Conservation (phyloP, 2,329 filamentous ascomycete genomes). For the Alternaria gaisen region DNA sequence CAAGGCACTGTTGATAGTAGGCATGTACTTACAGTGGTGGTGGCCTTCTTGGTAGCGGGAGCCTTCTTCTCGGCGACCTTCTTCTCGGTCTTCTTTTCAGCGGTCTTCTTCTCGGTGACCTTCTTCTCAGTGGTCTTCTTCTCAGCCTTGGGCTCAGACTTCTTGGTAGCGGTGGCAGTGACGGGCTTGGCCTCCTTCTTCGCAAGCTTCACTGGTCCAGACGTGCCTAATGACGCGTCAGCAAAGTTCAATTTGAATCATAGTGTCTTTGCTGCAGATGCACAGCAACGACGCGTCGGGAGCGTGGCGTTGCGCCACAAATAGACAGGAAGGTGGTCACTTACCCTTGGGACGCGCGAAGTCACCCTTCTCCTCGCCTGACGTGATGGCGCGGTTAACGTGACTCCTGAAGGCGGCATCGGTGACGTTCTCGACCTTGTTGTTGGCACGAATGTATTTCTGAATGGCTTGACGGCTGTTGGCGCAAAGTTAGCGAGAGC, state of each 20-base stretch:
- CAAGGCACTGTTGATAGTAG: background rate
- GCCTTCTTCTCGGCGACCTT: constrained; percentile 38
- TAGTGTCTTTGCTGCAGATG: background rate
- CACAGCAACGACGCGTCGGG: background rate
- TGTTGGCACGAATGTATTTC: constrained; percentile 78
- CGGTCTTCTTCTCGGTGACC: constrained; percentile 34
- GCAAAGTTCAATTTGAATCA: constrained; percentile 5
- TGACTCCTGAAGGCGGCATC: constrained; percentile 72
- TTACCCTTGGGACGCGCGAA: constrained; percentile 92
- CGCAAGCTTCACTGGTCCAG: constrained; percentile 89
- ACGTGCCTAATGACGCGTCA: constrained; percentile 68
- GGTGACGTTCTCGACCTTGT: constrained; percentile 66
- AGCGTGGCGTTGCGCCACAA: background rate
- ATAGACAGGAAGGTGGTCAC: constrained; percentile 43
- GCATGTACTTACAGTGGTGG: constrained; percentile 34
- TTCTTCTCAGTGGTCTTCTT: constrained; percentile 42
- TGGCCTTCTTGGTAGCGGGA: constrained; percentile 33
- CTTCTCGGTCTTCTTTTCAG: constrained; percentile 31
- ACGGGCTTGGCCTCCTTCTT: constrained; percentile 70
- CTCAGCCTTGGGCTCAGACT: constrained; percentile 43
- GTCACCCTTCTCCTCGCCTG: constrained; percentile 84
- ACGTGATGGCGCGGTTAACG: constrained; percentile 85
- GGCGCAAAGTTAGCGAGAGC: constrained; percentile 45
- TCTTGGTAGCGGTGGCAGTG: constrained; percentile 36
- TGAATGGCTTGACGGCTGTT: constrained; percentile 74